Evolutionary conservation across 257 asterid species (phyloP).

Genomic region (Nicotiana undulata): DNA sequence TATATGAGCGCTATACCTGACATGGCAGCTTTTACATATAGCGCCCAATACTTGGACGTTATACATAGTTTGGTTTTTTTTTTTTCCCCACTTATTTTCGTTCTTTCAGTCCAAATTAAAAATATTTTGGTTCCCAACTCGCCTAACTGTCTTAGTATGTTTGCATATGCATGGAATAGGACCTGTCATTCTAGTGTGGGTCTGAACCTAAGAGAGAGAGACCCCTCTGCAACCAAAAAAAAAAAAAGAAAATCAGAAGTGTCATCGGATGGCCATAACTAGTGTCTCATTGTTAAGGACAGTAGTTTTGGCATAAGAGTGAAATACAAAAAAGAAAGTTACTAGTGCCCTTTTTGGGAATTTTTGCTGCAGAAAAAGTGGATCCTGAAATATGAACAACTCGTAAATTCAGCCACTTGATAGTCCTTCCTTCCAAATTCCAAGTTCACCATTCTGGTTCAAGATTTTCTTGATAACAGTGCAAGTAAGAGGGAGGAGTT

Average conservation of each 20-base stretch:
- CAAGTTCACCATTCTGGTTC: not conserved
- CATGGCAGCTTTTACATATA: too few relatives aligned
- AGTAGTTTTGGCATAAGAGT: constrained; percentile 9
- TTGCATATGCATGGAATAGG: constrained; percentile 18
- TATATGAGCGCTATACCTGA: too few relatives aligned
- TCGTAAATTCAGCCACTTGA: not conserved
- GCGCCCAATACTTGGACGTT: too few relatives aligned
- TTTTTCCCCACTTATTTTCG: too few relatives aligned
- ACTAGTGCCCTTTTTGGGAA: not conserved
- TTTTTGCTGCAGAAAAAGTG: not conserved
- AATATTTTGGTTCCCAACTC: too few relatives aligned
- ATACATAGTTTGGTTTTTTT: too few relatives aligned
- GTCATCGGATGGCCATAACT: constrained; percentile 4
- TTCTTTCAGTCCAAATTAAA: too few relatives aligned
- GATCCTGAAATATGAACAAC: not conserved
- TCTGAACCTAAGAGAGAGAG: constrained; percentile 16
- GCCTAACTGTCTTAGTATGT: constrained; percentile 11
- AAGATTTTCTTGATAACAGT: not conserved
- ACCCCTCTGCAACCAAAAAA: not conserved
- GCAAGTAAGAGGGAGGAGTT: not conserved
- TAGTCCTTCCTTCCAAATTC: not conserved
- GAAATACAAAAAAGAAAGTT: not conserved
- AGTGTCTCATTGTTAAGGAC: constrained; percentile 23
- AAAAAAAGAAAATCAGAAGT: not conserved
- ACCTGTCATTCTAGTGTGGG: constrained; percentile 24